Conservation (phyloP, 768 basidiomycete species). For the Tricholoma saponaceum region DNA sequence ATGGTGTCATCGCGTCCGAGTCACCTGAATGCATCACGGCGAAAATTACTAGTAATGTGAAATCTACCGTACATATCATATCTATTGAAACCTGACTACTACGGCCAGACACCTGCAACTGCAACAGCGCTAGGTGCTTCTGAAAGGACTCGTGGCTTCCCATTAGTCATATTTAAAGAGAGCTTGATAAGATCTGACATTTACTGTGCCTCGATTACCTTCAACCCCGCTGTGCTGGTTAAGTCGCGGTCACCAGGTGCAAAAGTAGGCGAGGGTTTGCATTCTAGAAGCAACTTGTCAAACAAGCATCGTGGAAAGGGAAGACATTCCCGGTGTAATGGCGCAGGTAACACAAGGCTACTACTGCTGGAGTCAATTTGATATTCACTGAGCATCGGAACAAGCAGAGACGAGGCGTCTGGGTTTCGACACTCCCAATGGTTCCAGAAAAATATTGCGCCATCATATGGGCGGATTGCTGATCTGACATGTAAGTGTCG, state of each 20-base stretch:
- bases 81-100: too few species aligned
- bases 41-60: background rate
- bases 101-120: too few species aligned
- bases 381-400: background rate
- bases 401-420: background rate
- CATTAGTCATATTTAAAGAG: background rate
- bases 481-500: background rate
- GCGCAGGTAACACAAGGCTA: background rate
- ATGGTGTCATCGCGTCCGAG: too few species aligned
- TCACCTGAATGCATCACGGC: background rate
- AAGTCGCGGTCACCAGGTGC: background rate
- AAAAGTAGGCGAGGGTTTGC: background rate
- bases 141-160: background rate
- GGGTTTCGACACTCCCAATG: background rate
- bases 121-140: too few species aligned
- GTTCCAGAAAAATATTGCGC: background rate
- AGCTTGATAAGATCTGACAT: background rate
- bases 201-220: background rate
- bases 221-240: background rate
- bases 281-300: background rate
- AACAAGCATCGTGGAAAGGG: background rate
- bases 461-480: background rate
- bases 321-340: background rate
- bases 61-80: background rate
- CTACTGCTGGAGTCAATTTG: background rate